A percentile compares a stretch with the other conserved stretches of the same genome.
These are phyloP conservation scores for Mangifera indica DNA, from an alignment of 345 rosid species.

Conservation along the genomic window DNA sequence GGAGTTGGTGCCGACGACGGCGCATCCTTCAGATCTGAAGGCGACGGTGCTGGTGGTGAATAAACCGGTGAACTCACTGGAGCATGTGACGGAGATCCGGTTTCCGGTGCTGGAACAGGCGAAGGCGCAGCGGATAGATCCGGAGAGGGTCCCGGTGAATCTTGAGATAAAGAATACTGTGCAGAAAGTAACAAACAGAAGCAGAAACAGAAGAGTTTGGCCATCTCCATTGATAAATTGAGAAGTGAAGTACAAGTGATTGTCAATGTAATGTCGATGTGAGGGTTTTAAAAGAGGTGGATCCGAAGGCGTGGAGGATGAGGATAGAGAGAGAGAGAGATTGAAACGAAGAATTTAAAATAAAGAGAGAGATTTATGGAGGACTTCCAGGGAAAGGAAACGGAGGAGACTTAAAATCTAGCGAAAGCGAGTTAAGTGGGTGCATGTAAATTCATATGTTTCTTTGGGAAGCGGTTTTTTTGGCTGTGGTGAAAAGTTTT, in stretches of 20 bases:
- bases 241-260: not conserved
- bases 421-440: too few species aligned
- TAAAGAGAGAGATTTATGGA: not conserved
- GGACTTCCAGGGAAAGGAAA: not conserved
- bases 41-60: slow-evolving; percentile 29
- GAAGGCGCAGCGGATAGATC: not conserved
- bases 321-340: too few species aligned
- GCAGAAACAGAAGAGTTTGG: not conserved
- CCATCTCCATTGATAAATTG: not conserved
- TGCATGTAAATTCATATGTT: too few species aligned
- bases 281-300: slow-evolving; percentile 10
- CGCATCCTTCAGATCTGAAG: not conserved
- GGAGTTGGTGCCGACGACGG: slow-evolving; percentile 25
- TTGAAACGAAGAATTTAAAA: not conserved
- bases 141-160: not conserved
- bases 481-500: too few species aligned
- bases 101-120: not conserved
- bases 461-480: not conserved
- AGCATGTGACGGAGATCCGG: slow-evolving; percentile 24
- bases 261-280: slow-evolving; percentile 10
- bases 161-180: not conserved
- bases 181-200: not conserved
- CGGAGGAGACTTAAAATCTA: too few species aligned
- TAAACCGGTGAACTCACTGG: slow-evolving; percentile 25
- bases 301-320: slow-evolving; percentile 12